Conservation (phyloP, 345 rosid species). For the Leavenworthia alabamica region DNA sequence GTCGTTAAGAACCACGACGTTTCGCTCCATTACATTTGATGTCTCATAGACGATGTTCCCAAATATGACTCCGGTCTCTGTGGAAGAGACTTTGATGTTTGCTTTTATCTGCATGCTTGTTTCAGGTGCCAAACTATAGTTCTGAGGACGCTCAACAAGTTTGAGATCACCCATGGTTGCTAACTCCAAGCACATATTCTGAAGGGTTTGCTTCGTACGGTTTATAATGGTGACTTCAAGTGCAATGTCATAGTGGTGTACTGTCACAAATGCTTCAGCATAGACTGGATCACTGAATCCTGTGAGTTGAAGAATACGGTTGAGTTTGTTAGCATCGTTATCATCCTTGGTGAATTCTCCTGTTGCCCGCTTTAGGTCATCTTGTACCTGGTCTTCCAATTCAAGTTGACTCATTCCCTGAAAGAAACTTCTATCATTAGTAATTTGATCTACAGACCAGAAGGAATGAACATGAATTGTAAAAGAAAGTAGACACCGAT, state of each 20-base stretch:
- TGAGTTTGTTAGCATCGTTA: conserved; percentile 90
- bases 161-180: conserved; percentile 99
- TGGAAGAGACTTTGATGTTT: conserved; percentile 96
- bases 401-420: conserved; percentile 99
- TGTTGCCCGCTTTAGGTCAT: conserved; percentile 95
- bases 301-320: conserved; percentile 95
- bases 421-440: conserved; percentile 7
- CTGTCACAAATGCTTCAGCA: conserved; percentile 97
- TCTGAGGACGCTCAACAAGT: conserved; percentile 98
- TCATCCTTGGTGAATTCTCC: conserved; percentile 94
- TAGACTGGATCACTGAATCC: conserved; percentile 99
- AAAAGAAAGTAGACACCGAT: background rate
- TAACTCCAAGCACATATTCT: conserved; percentile 91
- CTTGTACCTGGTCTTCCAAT: conserved; percentile 97
- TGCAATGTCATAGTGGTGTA: conserved; percentile 92
- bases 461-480: background rate
- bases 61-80: conserved; percentile 95
- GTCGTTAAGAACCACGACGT: conserved; percentile 88
- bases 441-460: background rate
- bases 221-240: conserved; percentile 94
- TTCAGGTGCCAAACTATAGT: conserved; percentile 89
- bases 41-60: conserved; percentile 96
- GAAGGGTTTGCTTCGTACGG: conserved; percentile 93
- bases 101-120: conserved; percentile 97
- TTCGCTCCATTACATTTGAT: conserved; percentile 85